Evolutionary conservation across 192 early-diverging fungal genomes (phyloP).

Genomic region (Cladochytrium replicatum): DNA sequence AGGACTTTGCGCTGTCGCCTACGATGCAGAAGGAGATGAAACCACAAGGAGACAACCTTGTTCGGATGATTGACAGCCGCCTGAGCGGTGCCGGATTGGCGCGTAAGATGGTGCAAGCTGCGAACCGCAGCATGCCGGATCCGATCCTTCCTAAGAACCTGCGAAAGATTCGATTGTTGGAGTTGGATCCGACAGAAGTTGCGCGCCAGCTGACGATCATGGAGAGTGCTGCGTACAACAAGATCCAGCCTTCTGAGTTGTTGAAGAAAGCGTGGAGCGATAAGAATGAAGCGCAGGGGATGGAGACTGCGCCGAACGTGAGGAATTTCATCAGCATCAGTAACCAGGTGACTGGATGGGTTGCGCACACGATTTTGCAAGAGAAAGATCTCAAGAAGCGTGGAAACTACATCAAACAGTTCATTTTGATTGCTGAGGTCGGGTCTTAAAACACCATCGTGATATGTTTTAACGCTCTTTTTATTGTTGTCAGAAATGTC

Average conservation of each 20-base stretch:
- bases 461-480: not conserved
- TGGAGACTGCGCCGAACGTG: slow-evolving; percentile 50
- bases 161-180: slow-evolving; percentile 63
- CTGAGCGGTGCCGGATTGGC: too few relatives aligned
- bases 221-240: slow-evolving; percentile 63
- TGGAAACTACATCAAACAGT: slow-evolving; percentile 30
- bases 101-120: too few relatives aligned
- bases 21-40: too few relatives aligned
- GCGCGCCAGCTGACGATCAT: slow-evolving; percentile 80
- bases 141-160: slow-evolving; percentile 77
- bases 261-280: slow-evolving; percentile 70
- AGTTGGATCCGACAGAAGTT: slow-evolving; percentile 72
- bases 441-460: slow-evolving; percentile 2
- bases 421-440: slow-evolving; percentile 43
- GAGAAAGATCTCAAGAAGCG: slow-evolving; percentile 49
- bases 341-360: slow-evolving; percentile 77
- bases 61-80: too few relatives aligned
- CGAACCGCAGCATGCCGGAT: slow-evolving; percentile 38
- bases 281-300: not conserved
- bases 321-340: slow-evolving; percentile 69
- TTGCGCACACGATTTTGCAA: slow-evolving; percentile 67
- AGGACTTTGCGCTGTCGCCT: too few relatives aligned
- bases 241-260: slow-evolving; percentile 71
- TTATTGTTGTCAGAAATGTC: slow-evolving; percentile 49
- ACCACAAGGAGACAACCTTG: too few relatives aligned